Conservation (phyloP, 2,329 filamentous ascomycete genomes). For the Penicillium digitatum region DNA sequence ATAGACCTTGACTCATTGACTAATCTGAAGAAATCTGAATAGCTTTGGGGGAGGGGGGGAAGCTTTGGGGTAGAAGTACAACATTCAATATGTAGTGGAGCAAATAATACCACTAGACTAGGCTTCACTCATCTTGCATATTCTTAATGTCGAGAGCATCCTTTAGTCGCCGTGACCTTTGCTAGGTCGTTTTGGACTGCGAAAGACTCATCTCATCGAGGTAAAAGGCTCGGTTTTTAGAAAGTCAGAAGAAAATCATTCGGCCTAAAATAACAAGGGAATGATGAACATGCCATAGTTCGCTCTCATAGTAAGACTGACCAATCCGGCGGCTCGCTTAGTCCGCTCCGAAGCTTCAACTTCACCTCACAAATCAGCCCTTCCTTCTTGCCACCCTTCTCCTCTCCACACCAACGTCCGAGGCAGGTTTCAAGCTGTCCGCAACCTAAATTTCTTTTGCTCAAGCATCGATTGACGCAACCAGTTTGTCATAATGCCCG, state of each 20-base stretch:
- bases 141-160: neutral
- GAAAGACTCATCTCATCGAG: neutral
- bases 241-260: neutral
- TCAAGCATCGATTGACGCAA: conserved; percentile 15
- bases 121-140: neutral
- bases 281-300: conserved; percentile 3
- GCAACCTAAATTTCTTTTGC: neutral
- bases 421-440: conserved; percentile 26
- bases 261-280: neutral
- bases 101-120: neutral
- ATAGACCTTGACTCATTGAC: neutral
- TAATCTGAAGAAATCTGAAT: neutral
- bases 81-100: neutral
- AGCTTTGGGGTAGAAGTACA: neutral
- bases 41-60: too few relatives aligned
- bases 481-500: conserved; percentile 37
- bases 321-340: conserved; percentile 40
- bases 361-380: conserved; percentile 27
- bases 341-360: conserved; percentile 38
- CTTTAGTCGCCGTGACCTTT: neutral
- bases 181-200: neutral
- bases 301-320: conserved; percentile 9
- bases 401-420: conserved; percentile 21
- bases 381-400: conserved; percentile 20
- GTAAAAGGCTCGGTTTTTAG: neutral